Base-by-base conservation (phyloP, 306 rosid species). In the Crotalaria pallida region DNA sequence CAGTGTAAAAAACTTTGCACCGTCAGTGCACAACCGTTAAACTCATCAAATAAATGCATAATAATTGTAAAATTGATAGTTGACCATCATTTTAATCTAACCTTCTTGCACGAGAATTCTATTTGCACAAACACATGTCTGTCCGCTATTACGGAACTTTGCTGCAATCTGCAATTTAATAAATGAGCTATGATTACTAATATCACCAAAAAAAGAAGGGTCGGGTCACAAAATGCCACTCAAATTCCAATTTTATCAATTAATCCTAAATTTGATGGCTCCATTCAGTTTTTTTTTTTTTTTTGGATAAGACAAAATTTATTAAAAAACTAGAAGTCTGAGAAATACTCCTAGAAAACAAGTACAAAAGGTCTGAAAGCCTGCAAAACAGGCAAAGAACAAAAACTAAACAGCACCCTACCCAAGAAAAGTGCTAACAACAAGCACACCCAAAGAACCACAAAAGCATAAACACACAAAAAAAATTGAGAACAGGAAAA, bases 61-160 rank as follows among this genome's bases (percentile, higher is more conserved):
- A 60, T 33, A 62, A 27, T 31, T 59, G 53, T 72, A 38, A 69
- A 48, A 19, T 24, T 4, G 73, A 66, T 55, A 27, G 38, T 55
- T 27, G 23, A 34, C 31, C 44, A 41, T 62, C 15, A 1, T 43
- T 70, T 58, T 48, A 18, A 81, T 57, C 84, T 47, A 58, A 94
- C 99, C 97, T 87, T 91, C 97, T 84, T 94, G 99, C 60, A 91
- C 99, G 36, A 94, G 69, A 82, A 94, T 82, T 83, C 99, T 86
- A 79, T 94, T 94, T 45, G 99, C 96, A 85, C 96, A 88, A 26
- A 94, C 95, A 65, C 99, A 94, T 72, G 99, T 94, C 77, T 94
- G 99, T 79, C 99, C 99, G 77, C 85, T 85, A 73, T 91, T 91
- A 26, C 96, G 99, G 70, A 91, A 94, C 88, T 94, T 94, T 21